A percentile compares a stretch with the other conserved stretches of the same genome.
These are phyloP conservation scores for Fonsecaea multimorphosa DNA, from an alignment of 2,329 filamentous ascomycete species.

Conservation along the genomic window DNA sequence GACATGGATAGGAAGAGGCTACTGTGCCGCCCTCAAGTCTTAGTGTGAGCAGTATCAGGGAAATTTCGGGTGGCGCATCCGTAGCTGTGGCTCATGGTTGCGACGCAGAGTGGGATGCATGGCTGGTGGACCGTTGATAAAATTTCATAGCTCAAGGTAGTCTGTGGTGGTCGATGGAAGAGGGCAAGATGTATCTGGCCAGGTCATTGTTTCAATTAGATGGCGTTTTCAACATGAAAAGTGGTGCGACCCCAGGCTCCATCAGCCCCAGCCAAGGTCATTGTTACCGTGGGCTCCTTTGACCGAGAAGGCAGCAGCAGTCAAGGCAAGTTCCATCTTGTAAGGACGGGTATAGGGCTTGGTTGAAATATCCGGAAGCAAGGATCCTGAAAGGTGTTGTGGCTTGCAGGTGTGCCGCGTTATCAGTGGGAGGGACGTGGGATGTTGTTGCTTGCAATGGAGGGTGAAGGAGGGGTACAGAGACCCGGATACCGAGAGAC, in stretches of 20 bases:
- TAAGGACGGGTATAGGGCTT: background rate
- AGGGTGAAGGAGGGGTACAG: conserved; percentile 15
- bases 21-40: conserved; percentile 5
- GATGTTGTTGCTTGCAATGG: conserved; percentile 4
- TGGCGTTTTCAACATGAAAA: background rate
- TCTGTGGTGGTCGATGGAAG: conserved; percentile 7
- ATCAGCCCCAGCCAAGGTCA: conserved; percentile 4
- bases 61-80: conserved; percentile 30
- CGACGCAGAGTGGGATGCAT: conserved; percentile 31
- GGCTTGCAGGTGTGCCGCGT: conserved; percentile 11
- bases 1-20: conserved; percentile 7
- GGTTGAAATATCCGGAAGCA: background rate
- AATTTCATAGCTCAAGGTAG: background rate
- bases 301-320: background rate
- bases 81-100: conserved; percentile 29
- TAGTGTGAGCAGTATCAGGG: conserved; percentile 19
- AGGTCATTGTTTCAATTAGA: background rate
- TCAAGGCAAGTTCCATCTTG: background rate
- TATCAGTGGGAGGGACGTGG: conserved; percentile 16
- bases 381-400: background rate
- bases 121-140: conserved; percentile 17
- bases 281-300: background rate
- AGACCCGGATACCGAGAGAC: background rate
- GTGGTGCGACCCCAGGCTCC: background rate
- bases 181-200: conserved; percentile 10